Evolutionary conservation across 192 early-diverging fungal genomes (phyloP).

Genomic region (Kickxella alabastrina): DNA sequence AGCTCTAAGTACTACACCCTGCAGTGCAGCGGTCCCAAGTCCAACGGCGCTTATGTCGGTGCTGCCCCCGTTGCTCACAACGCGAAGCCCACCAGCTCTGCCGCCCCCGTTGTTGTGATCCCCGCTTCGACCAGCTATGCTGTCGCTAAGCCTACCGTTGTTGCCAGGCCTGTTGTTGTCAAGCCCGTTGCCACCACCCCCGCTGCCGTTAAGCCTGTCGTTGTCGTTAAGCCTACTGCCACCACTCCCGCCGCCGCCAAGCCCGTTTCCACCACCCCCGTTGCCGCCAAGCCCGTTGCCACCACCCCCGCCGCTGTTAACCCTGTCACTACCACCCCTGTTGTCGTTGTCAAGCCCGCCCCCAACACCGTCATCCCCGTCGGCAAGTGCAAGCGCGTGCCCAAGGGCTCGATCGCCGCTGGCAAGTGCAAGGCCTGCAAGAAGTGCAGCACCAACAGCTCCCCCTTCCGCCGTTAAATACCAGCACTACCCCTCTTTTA

Average conservation of each 20-base stretch:
- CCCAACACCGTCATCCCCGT: not conserved
- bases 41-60: constrained; percentile 16
- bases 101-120: not conserved
- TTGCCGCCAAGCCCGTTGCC: too few relatives aligned
- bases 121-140: not conserved
- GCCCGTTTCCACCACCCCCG: too few relatives aligned
- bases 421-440: constrained; percentile 55
- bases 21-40: constrained; percentile 21
- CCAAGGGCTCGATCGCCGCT: constrained; percentile 51
- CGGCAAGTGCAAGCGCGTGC: constrained; percentile 51
- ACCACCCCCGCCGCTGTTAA: constrained; percentile 2
- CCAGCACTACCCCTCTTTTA: too few relatives aligned
- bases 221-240: not conserved
- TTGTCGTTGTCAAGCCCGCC: not conserved
- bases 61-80: constrained; percentile 12
- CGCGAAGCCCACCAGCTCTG: not conserved
- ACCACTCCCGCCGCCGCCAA: too few relatives aligned
- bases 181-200: too few relatives aligned
- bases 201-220: not conserved
- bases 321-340: not conserved
- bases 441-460: constrained; percentile 27
- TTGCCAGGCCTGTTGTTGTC: too few relatives aligned
- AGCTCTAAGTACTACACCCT: constrained; percentile 24
- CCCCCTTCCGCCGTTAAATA: constrained; percentile 34
- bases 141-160: too few relatives aligned